These are phyloP conservation scores for Paratinospora sagittata DNA, from an alignment of 164 flowering plant genomes.

Conservation along the genomic window DNA sequence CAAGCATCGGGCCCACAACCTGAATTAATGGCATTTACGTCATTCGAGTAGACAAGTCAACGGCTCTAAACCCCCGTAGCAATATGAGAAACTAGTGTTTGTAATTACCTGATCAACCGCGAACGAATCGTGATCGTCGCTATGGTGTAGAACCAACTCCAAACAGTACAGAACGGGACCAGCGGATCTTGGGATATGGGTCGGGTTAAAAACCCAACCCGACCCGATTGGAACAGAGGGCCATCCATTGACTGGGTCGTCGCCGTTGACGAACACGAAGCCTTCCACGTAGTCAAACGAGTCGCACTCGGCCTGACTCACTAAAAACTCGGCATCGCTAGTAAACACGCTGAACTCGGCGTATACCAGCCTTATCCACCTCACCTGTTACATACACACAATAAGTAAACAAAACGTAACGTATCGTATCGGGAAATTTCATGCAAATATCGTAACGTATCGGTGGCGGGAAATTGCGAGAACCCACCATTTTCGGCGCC, in stretches of 20 bases:
- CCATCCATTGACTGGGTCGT: conserved; percentile 71
- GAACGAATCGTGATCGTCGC: conserved; percentile 20
- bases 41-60: conserved; percentile 21
- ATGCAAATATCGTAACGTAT: too few species aligned
- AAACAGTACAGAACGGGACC: conserved; percentile 79
- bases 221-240: conserved; percentile 49
- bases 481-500: conserved; percentile 66
- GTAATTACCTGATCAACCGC: conserved; percentile 39
- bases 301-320: conserved; percentile 32
- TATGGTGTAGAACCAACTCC: conserved; percentile 62
- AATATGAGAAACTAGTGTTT: neutral
- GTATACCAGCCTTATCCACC: conserved; percentile 83
- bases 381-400: conserved; percentile 58
- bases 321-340: conserved; percentile 64
- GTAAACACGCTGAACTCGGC: conserved; percentile 58
- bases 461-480: too few species aligned
- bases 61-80: neutral
- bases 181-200: conserved; percentile 34
- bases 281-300: conserved; percentile 89
- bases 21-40: conserved; percentile 31
- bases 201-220: conserved; percentile 38
- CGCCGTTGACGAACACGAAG: conserved; percentile 64
- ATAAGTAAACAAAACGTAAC: neutral
- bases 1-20: conserved; percentile 43
- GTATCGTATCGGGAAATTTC: too few species aligned